Base-by-base conservation (phyloP, 2,329 filamentous ascomycete genomes). In the Coniochaeta pulveracea region DNA sequence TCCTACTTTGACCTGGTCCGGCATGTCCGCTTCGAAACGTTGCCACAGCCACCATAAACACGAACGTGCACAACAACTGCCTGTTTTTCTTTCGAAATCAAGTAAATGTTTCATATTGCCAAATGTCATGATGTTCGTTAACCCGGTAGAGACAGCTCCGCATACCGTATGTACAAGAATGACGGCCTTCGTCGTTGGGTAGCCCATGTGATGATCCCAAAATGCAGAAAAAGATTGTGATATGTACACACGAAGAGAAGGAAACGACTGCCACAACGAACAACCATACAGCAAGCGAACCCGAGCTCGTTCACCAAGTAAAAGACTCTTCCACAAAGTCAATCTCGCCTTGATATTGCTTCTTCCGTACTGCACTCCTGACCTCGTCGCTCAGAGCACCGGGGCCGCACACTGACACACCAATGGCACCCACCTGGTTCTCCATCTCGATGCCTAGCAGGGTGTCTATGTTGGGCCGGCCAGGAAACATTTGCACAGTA, bases 401-500 rank as follows among this genome's bases (percentile, higher is more conserved):
- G 4, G 79, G 79, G 10, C 83, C 83, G 47, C 82, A 88, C 3
- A 85, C 81, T 11, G 69, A 71, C 10, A 88, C 76, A 21, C 73
- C 80, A 63, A 85, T 77, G 19, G 80, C 75, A 37, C 81, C 81
- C 31, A 86, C 62, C 47, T 83, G 80, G 47, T 73, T 69, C 57
- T 82, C 76, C 61, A 84, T 77, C 63, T 86, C 81, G 47, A 76
- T 74, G 35, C 76, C 69, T 38, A 88, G 61, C 11, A 88, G 63
- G 1, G 79, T 80, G 42, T 78, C 70, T 34, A 85, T 76, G 51
- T 85, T 84, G 12, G 80, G 80, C 44, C 80, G 67, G 11, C 82
- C 82, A 4, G 82, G 82, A 64, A 85, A 85, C 82, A 88, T 88
- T 52, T 86, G 81, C 10, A 89, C 82, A 12, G 78, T 85, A 1